Evolutionary conservation across 805 yeast genomes (phyloP).

Genomic region (Candida arabinofermentans): DNA sequence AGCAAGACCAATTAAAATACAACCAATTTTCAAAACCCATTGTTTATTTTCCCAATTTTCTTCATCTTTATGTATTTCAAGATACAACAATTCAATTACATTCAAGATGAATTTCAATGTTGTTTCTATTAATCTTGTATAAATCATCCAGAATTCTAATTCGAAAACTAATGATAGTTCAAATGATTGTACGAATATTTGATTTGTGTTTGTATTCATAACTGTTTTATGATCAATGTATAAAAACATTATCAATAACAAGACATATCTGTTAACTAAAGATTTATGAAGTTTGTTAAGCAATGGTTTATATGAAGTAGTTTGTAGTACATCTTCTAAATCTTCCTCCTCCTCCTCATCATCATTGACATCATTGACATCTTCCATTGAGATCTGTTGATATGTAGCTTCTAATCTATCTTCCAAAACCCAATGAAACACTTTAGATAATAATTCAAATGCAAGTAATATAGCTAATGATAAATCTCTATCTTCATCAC

Average conservation of each 20-base stretch:
- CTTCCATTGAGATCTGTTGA: conserved; percentile 36
- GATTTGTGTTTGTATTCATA: conserved; percentile 52
- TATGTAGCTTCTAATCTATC: conserved; percentile 45
- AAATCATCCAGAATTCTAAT: conserved; percentile 67
- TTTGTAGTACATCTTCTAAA: too few species aligned
- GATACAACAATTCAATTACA: conserved; percentile 50
- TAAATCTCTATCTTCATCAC: conserved; percentile 39
- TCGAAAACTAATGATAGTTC: conserved; percentile 65
- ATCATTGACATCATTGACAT: conserved; percentile 11
- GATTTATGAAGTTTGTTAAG: too few species aligned
- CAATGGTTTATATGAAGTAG: too few species aligned
- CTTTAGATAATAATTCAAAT: conserved; percentile 49
- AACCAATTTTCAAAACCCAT: conserved; percentile 52
- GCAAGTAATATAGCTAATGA: conserved; percentile 35
- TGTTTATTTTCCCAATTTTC: conserved; percentile 78
- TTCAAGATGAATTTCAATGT: conserved; percentile 47
- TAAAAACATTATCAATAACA: conserved; percentile 42
- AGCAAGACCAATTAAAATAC: conserved; percentile 45
- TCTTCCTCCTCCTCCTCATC: conserved; percentile 2
- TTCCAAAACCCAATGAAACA: conserved; percentile 71
- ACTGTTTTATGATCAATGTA: conserved; percentile 51
- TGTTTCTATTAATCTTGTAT: conserved; percentile 47
- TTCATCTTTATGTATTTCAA: conserved; percentile 39
- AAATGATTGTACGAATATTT: conserved; percentile 48
- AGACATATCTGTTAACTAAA: conserved; percentile 39